Base-by-base conservation (phyloP, 805 yeast genomes). In the Zygosaccharomyces bailii region DNA sequence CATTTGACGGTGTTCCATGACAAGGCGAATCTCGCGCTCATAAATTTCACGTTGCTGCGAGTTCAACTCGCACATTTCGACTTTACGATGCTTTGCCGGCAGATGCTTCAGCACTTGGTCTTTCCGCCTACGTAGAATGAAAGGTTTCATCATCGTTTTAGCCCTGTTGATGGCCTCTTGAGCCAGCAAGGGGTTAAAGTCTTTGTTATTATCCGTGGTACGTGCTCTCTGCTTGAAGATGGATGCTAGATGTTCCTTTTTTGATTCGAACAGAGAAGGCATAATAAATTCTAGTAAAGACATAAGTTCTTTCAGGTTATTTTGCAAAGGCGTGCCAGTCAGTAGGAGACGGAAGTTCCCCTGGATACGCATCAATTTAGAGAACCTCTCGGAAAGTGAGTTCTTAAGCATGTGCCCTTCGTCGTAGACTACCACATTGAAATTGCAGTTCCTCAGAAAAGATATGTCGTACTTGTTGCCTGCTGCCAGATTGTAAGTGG, bases 351-450 rank as follows among this genome's bases (percentile, higher is more conserved):
- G 75, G 68, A 91, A 93, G n/a, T 77, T 75, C 1, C 93, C 96
- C 47, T 74, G 76, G 42, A 93, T 70, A 56, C 79, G 79, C 95
- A 91, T 90, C 49, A 93, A 72, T 65, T 89, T 91, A 48, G 70
- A 73, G 62, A 91, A 93, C 54, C 99, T 75, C 57, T 91, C 98
- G 23, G 93, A 79, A 48, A 76, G 73, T 2, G 96, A 85, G 65
- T 93, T 93, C 63, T 93, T 93, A 54, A 93, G 73, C 86, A 93
- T 82, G 65, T 93, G 99, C 2, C 99, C 99, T 71, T 93, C 99
- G 65, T 93, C 99, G 60, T 87, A 93, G 1, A 93, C 91, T 49
- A 95, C 80, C 53, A 84, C 86, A 63, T 93, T 88, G 65, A 93
- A 93, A 17, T 78, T 73, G 56, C 82, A 79, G 50, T 77, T 74